Conservation (phyloP, 2,329 filamentous ascomycete species). For the Juglanconis juglandina region DNA sequence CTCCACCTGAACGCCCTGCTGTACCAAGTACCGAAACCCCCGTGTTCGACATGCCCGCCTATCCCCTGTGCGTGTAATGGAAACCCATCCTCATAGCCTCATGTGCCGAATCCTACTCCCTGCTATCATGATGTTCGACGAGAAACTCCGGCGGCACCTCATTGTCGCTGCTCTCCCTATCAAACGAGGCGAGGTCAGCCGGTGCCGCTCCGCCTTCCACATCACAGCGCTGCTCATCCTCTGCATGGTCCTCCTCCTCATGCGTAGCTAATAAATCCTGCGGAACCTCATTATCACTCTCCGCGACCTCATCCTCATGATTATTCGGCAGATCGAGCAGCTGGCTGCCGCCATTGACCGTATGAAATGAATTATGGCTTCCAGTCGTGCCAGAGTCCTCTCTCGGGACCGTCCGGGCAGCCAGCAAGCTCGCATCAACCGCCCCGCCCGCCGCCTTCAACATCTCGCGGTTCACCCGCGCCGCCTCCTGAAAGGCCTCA, state of each 20-base stretch:
- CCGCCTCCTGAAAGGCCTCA: conserved; percentile 31
- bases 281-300: conserved; percentile 40
- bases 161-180: conserved; percentile 39
- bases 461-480: conserved; percentile 27
- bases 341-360: conserved; percentile 26
- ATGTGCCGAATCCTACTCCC: not conserved
- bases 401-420: conserved; percentile 9
- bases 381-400: conserved; percentile 5
- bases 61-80: not conserved
- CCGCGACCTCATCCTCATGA: conserved; percentile 18
- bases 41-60: not conserved
- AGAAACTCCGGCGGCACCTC: conserved; percentile 52
- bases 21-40: not conserved
- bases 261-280: conserved; percentile 36
- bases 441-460: conserved; percentile 29
- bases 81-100: not conserved
- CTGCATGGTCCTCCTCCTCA: conserved; percentile 21
- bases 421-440: conserved; percentile 21
- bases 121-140: conserved; percentile 36
- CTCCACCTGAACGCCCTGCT: not conserved
- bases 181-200: conserved; percentile 1
- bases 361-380: conserved; percentile 16
- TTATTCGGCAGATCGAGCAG: conserved; percentile 18
- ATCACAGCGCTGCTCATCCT: conserved; percentile 7
- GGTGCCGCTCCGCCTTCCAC: not conserved